These are phyloP conservation scores for Solanum clarkiae DNA, from an alignment of 257 asterid species.

Conservation along the genomic window DNA sequence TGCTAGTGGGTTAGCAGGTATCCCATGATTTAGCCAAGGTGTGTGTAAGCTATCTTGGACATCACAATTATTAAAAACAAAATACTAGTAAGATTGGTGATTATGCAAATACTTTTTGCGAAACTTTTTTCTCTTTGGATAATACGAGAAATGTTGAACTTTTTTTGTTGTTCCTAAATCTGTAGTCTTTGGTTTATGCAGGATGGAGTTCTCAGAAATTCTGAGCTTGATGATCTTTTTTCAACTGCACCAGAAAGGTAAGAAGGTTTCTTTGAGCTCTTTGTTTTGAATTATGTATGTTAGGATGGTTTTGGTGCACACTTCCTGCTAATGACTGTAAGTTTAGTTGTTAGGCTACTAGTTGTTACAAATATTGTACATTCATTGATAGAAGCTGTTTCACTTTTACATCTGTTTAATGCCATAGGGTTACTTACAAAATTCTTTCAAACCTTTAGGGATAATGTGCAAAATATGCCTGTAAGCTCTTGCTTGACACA, in stretches of 20 bases:
- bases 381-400: neutral
- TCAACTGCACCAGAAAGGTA: conserved; percentile 98
- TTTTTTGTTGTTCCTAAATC: neutral
- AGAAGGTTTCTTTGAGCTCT: neutral
- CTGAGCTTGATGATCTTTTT: conserved; percentile 85
- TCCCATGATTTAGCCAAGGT: neutral
- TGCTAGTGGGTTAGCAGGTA: neutral
- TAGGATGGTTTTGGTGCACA: neutral
- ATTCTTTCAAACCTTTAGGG: neutral
- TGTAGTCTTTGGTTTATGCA: conserved; percentile 23
- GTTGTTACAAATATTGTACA: neutral
- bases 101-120: neutral
- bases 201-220: conserved; percentile 79
- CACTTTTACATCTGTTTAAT: neutral
- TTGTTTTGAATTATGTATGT: neutral
- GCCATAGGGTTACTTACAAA: neutral
- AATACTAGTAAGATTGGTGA: neutral
- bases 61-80: neutral
- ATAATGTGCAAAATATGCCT: neutral
- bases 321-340: neutral
- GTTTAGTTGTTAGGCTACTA: neutral
- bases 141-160: neutral
- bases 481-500: neutral
- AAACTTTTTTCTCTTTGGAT: neutral
- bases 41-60: neutral